Conservation (phyloP, 208 protist species). For the Leishmania tropica region DNA sequence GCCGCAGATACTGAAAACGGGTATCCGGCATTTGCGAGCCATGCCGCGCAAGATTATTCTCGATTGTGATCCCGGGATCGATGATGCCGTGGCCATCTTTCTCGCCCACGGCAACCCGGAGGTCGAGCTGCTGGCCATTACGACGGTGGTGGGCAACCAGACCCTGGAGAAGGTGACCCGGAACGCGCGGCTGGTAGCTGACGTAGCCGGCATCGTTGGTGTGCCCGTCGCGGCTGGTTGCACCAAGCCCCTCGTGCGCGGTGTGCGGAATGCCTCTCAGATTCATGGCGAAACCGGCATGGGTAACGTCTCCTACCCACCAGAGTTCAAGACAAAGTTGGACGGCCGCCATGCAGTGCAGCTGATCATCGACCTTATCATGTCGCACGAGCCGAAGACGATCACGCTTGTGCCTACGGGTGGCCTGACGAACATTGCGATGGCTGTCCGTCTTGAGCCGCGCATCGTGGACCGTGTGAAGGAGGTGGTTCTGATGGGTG, state of each 20-base stretch:
- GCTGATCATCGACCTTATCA: conserved; percentile 60
- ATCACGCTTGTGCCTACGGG: conserved; percentile 72
- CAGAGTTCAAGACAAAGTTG: conserved; percentile 26
- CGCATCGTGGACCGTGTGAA: conserved; percentile 67
- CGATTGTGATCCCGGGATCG: conserved; percentile 88
- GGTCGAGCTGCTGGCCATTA: conserved; percentile 79
- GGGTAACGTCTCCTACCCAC: conserved; percentile 42
- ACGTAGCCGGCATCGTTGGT: conserved; percentile 39
- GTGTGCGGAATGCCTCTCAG: conserved; percentile 38
- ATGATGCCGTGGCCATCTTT: conserved; percentile 84
- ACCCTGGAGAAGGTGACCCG: conserved; percentile 78
- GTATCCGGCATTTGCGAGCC: not conserved
- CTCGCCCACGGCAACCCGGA: conserved; percentile 60
- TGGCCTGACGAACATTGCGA: conserved; percentile 85
- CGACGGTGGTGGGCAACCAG: conserved; percentile 85
- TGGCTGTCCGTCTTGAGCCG: conserved; percentile 68
- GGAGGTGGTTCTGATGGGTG: conserved; percentile 86
- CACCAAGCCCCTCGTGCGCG: conserved; percentile 47
- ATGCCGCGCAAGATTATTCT: conserved; percentile 76
- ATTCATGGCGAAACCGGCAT: conserved; percentile 83
- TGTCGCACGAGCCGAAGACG: conserved; percentile 52
- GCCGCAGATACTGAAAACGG: not conserved
- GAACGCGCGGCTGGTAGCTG: conserved; percentile 58
- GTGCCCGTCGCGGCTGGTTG: conserved; percentile 55
- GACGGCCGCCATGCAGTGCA: conserved; percentile 55